A percentile compares a stretch with the other conserved stretches of the same genome.
phyloP scores from a whole-genome alignment of 2,329 filamentous ascomycete genomes.

The Aureobasidium sp. region DNA sequence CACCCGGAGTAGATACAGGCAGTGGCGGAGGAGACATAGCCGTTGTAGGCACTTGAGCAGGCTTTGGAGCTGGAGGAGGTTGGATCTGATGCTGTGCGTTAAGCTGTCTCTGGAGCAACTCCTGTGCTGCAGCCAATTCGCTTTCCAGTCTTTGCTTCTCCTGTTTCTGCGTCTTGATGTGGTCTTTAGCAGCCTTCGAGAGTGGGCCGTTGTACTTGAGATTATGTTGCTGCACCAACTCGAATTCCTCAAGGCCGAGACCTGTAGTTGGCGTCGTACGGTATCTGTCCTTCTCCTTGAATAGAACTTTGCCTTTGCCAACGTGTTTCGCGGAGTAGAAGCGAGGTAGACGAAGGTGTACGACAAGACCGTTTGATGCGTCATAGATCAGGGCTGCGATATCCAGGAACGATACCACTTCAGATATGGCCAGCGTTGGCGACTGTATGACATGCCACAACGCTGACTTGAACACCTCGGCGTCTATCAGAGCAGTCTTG shows the following conservation, averaged over 20 bases:
- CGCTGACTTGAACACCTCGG: constrained; percentile 44
- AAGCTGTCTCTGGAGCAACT: constrained; percentile 6
- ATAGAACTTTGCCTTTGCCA: constrained; percentile 42
- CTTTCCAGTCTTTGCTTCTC: constrained; percentile 7
- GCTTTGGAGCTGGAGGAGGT: not conserved
- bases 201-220: constrained; percentile 28
- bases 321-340: constrained; percentile 50
- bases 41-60: not conserved
- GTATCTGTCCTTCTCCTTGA: constrained; percentile 24
- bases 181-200: constrained; percentile 17
- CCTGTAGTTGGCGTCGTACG: constrained; percentile 24
- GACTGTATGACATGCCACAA: constrained; percentile 52
- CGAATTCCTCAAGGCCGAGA: constrained; percentile 26
- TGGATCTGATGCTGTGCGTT: not conserved
- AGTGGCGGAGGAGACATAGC: constrained; percentile 18
- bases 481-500: constrained; percentile 45
- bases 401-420: constrained; percentile 51
- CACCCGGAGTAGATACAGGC: constrained; percentile 13
- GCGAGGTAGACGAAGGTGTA: constrained; percentile 49
- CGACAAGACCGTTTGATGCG: constrained; percentile 41
- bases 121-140: constrained; percentile 3
- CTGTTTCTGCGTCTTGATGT: constrained; percentile 17
- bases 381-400: constrained; percentile 52
- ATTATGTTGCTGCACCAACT: constrained; percentile 23
- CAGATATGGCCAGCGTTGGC: constrained; percentile 42